Evolutionary conservation across 345 rosid species (phyloP).

Genomic region (Mercurialis annua): DNA sequence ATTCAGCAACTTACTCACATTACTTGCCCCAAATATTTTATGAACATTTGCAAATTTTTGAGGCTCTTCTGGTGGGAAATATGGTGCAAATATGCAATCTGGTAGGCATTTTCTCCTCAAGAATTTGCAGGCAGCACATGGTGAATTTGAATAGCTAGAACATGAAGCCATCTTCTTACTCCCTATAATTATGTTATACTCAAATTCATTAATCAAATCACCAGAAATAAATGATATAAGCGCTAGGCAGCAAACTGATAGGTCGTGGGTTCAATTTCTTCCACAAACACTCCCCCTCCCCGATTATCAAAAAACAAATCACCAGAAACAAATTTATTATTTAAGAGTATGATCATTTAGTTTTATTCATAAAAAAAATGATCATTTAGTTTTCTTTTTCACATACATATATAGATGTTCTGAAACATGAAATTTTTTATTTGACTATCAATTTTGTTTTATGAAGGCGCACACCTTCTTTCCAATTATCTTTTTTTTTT

Average conservation of each 20-base stretch:
- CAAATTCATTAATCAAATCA: too few relatives aligned
- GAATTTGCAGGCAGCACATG: constrained; percentile 39
- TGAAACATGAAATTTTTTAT: too few relatives aligned
- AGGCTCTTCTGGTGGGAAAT: constrained; percentile 32
- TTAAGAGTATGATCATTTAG: too few relatives aligned
- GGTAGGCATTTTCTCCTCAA: constrained; percentile 32
- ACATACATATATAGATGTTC: not conserved
- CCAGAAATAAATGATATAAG: too few relatives aligned
- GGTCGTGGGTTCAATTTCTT: too few relatives aligned
- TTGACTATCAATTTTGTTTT: not conserved
- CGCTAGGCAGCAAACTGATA: too few relatives aligned
- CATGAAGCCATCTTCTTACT: constrained; percentile 22
- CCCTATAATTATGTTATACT: not conserved
- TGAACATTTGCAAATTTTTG: constrained; percentile 32
- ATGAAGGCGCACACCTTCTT: not conserved
- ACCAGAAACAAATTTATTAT: too few relatives aligned
- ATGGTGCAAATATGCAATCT: constrained; percentile 34
- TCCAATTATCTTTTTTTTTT: constrained; percentile 11
- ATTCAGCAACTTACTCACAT: constrained; percentile 29
- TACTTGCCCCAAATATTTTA: constrained; percentile 36
- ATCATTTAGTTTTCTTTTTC: not conserved
- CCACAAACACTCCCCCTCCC: too few relatives aligned
- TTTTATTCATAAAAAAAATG: too few relatives aligned
- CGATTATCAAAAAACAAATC: too few relatives aligned
- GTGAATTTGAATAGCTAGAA: constrained; percentile 26